Percentiles rank a stretch among this genome's conserved stretches.
phyloP scores from a whole-genome alignment of 2,329 filamentous ascomycete genomes.

The Basipetospora chlamydospora region DNA sequence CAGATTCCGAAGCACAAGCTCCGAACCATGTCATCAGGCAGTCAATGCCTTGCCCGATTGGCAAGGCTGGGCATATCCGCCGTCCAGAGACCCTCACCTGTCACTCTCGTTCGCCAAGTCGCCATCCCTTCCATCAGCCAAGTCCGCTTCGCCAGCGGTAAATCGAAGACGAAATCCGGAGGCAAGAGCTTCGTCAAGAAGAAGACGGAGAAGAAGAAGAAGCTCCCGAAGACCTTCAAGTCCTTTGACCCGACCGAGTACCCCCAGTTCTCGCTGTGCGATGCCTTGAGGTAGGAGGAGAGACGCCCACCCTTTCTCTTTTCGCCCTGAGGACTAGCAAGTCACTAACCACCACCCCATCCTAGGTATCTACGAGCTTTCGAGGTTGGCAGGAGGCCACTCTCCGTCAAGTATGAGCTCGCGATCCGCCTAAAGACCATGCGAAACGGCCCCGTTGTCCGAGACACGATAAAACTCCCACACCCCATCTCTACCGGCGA shows the following conservation, averaged over 20 bases:
- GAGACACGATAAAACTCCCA: constrained; percentile 76
- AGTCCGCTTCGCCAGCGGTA: constrained; percentile 7
- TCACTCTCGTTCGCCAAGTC: neutral
- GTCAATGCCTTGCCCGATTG: constrained; percentile 4
- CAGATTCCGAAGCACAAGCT: neutral
- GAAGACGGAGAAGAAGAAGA: constrained; percentile 38
- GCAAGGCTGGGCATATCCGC: constrained; percentile 4
- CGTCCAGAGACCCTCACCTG: neutral
- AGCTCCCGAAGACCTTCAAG: constrained; percentile 48
- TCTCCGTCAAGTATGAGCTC: constrained; percentile 73
- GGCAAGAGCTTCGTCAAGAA: constrained; percentile 22
- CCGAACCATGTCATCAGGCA: constrained; percentile 4
- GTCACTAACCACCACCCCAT: neutral
- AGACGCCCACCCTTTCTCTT: neutral
- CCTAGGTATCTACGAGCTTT: constrained; percentile 53
- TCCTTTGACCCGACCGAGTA: constrained; percentile 52
- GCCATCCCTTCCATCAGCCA: constrained; percentile 4
- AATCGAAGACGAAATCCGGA: constrained; percentile 7
- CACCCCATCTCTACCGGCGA: constrained; percentile 81
- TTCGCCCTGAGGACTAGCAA: neutral
- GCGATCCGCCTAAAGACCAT: constrained; percentile 68
- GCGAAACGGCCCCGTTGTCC: constrained; percentile 75
- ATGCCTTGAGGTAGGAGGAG: constrained; percentile 87
- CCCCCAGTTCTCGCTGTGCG: constrained; percentile 63
- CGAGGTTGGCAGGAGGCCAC: constrained; percentile 72